Evolutionary conservation across 208 protist species (phyloP).

Genomic region (Crithidia fasciculata): DNA sequence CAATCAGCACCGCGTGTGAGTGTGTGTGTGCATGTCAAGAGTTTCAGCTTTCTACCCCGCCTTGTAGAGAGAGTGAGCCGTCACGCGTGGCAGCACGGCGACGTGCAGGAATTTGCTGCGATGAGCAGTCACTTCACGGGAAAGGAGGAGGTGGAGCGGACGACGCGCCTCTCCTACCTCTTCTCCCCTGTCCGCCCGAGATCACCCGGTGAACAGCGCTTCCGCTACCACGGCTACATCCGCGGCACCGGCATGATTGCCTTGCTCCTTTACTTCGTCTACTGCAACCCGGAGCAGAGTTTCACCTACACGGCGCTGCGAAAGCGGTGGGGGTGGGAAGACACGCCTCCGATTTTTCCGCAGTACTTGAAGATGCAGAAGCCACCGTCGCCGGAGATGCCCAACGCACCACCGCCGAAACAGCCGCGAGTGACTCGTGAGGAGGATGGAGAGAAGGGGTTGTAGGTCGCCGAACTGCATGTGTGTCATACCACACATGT

Average conservation of each 20-base stretch:
- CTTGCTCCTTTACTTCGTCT: constrained; percentile 77
- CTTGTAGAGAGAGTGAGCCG: too few relatives aligned
- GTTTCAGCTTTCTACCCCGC: too few relatives aligned
- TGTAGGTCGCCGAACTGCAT: too few relatives aligned
- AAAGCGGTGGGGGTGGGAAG: constrained; percentile 46
- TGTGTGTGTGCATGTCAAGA: too few relatives aligned
- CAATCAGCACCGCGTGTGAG: too few relatives aligned
- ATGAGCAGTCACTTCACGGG: constrained; percentile 78
- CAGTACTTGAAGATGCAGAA: constrained; percentile 59
- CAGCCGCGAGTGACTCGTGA: background rate
- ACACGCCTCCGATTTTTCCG: constrained; percentile 51
- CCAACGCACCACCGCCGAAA: background rate
- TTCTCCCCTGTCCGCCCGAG: constrained; percentile 52
- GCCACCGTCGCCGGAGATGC: background rate
- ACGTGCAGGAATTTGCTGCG: background rate
- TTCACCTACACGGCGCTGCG: constrained; percentile 65
- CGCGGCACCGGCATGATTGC: constrained; percentile 42
- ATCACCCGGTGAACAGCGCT: constrained; percentile 54
- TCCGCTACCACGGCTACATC: constrained; percentile 60
- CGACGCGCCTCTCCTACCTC: constrained; percentile 53
- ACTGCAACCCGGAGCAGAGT: constrained; percentile 89
- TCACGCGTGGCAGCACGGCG: too few relatives aligned
- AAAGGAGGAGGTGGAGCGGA: constrained; percentile 41
- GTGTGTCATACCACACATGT: too few relatives aligned
- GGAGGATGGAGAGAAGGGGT: too few relatives aligned